Percentiles rank a stretch among this genome's conserved stretches.
Conservation (phyloP, 805 yeast genomes). For the Ogataea neopini region DNA sequence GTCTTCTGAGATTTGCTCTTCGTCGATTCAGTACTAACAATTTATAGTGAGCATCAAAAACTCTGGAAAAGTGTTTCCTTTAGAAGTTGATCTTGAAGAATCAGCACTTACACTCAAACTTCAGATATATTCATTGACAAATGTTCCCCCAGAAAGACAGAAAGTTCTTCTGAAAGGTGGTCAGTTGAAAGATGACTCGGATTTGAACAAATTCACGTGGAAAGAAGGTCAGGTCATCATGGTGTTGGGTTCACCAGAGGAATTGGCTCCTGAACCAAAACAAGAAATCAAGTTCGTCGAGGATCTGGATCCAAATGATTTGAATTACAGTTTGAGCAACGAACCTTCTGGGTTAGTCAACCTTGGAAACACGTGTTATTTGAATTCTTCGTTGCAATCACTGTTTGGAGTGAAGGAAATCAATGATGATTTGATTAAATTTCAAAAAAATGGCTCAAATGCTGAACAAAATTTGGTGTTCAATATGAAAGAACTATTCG, state of each 20-base stretch:
- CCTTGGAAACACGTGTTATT: constrained; percentile 76
- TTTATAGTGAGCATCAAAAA: constrained; percentile 53
- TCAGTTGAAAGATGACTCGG: constrained; percentile 69
- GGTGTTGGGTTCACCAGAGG: constrained; percentile 88
- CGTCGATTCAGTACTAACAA: too few relatives aligned
- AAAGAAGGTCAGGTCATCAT: constrained; percentile 70
- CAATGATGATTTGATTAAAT: constrained; percentile 32
- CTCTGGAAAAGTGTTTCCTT: constrained; percentile 65
- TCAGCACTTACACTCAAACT: constrained; percentile 65
- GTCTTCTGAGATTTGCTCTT: too few relatives aligned
- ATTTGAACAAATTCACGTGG: constrained; percentile 51
- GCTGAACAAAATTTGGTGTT: constrained; percentile 30
- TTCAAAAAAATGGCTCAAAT: constrained; percentile 23
- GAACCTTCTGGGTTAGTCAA: constrained; percentile 69
- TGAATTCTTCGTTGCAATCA: constrained; percentile 69
- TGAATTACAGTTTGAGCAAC: constrained; percentile 23
- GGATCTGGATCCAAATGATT: constrained; percentile 46
- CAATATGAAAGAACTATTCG: constrained; percentile 45
- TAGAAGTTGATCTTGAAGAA: constrained; percentile 53
- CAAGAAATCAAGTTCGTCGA: constrained; percentile 62
- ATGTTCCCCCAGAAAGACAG: constrained; percentile 86
- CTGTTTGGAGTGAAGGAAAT: constrained; percentile 48
- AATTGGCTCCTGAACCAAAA: constrained; percentile 47
- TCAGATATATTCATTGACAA: constrained; percentile 70
- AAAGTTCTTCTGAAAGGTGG: constrained; percentile 90